A percentile compares a stretch with the other conserved stretches of the same genome.
Conservation (phyloP, 257 asterid species). For the Solanum piurae region DNA sequence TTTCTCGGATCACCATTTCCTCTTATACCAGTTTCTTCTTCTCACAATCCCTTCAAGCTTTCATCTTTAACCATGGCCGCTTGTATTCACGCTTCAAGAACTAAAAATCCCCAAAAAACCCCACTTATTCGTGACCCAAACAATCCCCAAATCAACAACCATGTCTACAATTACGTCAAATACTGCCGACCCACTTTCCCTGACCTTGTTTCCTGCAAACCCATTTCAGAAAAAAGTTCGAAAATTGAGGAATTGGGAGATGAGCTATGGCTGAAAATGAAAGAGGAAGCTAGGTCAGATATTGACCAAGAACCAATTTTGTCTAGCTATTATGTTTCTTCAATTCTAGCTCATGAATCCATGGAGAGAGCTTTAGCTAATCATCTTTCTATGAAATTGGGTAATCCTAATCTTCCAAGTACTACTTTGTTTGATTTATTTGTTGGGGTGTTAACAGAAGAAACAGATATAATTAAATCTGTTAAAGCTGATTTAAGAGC, state of each 20-base stretch:
- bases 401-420: conserved; percentile 42
- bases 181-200: conserved; percentile 30
- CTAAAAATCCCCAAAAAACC: conserved; percentile 25
- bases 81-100: conserved; percentile 49
- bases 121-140: conserved; percentile 9
- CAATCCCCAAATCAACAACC: conserved; percentile 22
- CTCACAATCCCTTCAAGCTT: not conserved
- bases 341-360: conserved; percentile 51
- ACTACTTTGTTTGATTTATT: conserved; percentile 47
- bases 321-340: conserved; percentile 38
- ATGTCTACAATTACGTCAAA: conserved; percentile 24
- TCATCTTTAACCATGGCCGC: conserved; percentile 42
- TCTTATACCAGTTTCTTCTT: not conserved
- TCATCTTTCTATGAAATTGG: conserved; percentile 50
- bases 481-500: conserved; percentile 55
- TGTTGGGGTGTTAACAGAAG: conserved; percentile 30
- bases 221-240: conserved; percentile 14
- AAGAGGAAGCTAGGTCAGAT: conserved; percentile 60
- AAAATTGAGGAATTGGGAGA: conserved; percentile 2
- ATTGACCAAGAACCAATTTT: conserved; percentile 61
- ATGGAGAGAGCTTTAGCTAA: conserved; percentile 56
- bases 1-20: conserved; percentile 15
- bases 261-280: conserved; percentile 53
- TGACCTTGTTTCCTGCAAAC: conserved; percentile 29
- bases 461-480: conserved; percentile 37